Conservation (phyloP, 1,284 basidiomycete species). For the Ganoderma meredithae region DNA sequence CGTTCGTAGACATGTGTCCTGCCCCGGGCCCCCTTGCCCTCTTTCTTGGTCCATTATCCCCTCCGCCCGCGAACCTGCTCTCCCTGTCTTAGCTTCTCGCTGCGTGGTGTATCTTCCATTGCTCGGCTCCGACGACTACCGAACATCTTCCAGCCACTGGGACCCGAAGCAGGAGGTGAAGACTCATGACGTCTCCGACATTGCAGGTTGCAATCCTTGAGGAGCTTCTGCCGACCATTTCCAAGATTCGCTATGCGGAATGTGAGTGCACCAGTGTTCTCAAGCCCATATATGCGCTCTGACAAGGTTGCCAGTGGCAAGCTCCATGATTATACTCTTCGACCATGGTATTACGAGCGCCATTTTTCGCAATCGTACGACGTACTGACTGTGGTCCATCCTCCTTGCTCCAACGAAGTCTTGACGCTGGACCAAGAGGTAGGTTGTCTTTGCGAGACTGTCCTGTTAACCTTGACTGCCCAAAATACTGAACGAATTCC, state of each 20-base stretch:
- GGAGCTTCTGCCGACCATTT: constrained; percentile 24
- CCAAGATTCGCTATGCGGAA: constrained; percentile 32
- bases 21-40: not conserved
- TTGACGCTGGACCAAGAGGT: constrained; percentile 63
- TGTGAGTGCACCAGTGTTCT: constrained; percentile 17
- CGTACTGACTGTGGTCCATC: not conserved
- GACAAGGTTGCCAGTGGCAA: constrained; percentile 23
- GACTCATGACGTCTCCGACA: constrained; percentile 12
- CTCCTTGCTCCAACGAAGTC: constrained; percentile 42
- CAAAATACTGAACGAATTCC: not conserved
- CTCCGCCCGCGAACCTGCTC: constrained; percentile 1
- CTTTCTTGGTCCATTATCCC: not conserved
- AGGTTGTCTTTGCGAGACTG: constrained; percentile 19
- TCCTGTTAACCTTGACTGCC: not conserved
- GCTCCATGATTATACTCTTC: constrained; percentile 30
- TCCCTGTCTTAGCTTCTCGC: not conserved
- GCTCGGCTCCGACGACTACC: not conserved
- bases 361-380: not conserved
- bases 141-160: not conserved
- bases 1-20: not conserved
- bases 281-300: not conserved
- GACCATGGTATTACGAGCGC: constrained; percentile 27
- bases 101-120: not conserved
- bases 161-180: not conserved
- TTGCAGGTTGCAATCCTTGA: constrained; percentile 21